A percentile compares a stretch with the other conserved stretches of the same genome.
These are phyloP conservation scores for Primulina huaijiensis DNA, from an alignment of 257 asterid genomes.

Conservation along the genomic window DNA sequence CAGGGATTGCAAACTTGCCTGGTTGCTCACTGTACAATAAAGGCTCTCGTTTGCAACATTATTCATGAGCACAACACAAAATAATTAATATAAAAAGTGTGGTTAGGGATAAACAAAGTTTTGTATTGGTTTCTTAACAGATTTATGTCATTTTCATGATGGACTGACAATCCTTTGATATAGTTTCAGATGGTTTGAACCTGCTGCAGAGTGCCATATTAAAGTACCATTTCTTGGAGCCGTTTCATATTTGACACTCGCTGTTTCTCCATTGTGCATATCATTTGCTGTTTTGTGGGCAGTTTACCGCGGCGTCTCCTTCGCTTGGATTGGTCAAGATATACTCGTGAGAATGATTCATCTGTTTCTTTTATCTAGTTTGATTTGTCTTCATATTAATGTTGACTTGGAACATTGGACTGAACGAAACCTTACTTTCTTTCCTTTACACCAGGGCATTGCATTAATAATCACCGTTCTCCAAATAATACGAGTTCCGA, in stretches of 20 bases:
- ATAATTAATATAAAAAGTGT: background rate
- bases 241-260: slow-evolving; percentile 79
- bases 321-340: slow-evolving; percentile 99
- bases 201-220: slow-evolving; percentile 60
- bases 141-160: slow-evolving; percentile 11
- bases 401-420: background rate
- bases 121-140: background rate
- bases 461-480: slow-evolving; percentile 91
- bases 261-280: slow-evolving; percentile 88
- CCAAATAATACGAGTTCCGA: slow-evolving; percentile 86
- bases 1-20: slow-evolving; percentile 96
- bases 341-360: slow-evolving; percentile 65
- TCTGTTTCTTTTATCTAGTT: slow-evolving; percentile 12
- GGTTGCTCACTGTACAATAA: slow-evolving; percentile 32
- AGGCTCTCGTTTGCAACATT: background rate
- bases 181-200: slow-evolving; percentile 94
- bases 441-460: slow-evolving; percentile 62
- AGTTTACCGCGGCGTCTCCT: slow-evolving; percentile 60
- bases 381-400: background rate
- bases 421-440: slow-evolving; percentile 3
- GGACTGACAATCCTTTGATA: slow-evolving; percentile 34
- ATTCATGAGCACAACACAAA: background rate
- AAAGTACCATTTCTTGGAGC: slow-evolving; percentile 86
- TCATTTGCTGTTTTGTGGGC: slow-evolving; percentile 92
- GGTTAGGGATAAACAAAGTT: background rate